These are phyloP conservation scores for Aspergillus coremiiformis DNA, from an alignment of 495 filamentous ascomycete species.

Conservation along the genomic window DNA sequence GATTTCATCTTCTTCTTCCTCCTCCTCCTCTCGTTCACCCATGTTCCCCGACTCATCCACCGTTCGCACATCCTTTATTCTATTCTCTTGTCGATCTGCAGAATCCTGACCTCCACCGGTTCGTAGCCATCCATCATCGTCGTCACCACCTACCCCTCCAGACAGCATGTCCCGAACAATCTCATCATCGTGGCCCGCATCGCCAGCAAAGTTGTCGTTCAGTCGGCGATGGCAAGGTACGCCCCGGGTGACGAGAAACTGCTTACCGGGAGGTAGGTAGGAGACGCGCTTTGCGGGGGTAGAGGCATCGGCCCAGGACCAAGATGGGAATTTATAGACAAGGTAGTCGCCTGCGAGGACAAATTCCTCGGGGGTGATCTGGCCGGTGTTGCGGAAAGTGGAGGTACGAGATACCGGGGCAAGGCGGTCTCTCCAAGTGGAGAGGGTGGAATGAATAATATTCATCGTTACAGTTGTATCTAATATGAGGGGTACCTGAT, in stretches of 20 bases:
- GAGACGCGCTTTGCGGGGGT: slow-evolving; percentile 63
- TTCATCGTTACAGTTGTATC: slow-evolving; percentile 33
- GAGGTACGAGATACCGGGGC: slow-evolving; percentile 82
- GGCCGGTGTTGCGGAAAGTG: slow-evolving; percentile 85
- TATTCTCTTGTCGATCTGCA: slow-evolving; percentile 55
- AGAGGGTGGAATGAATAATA: slow-evolving; percentile 72
- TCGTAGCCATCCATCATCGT: slow-evolving; percentile 86
- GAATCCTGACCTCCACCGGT: slow-evolving; percentile 59
- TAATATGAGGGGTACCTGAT: neutral
- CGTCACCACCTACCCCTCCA: slow-evolving; percentile 47
- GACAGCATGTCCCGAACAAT: slow-evolving; percentile 71
- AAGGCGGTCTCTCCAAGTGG: slow-evolving; percentile 79
- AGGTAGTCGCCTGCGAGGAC: slow-evolving; percentile 94
- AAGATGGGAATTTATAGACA: slow-evolving; percentile 97
- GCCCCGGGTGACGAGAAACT: slow-evolving; percentile 89
- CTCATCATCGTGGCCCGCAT: slow-evolving; percentile 75
- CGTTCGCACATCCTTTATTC: slow-evolving; percentile 72
- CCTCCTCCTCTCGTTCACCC: slow-evolving; percentile 58
- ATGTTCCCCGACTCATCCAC: slow-evolving; percentile 75
- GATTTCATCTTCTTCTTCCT: slow-evolving; percentile 79
- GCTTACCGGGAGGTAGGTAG: slow-evolving; percentile 83
- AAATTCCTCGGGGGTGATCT: slow-evolving; percentile 98
- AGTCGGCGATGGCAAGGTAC: slow-evolving; percentile 88
- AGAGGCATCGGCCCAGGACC: slow-evolving; percentile 93
- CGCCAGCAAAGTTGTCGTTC: slow-evolving; percentile 86